Base-by-base conservation (phyloP, 148 eudicot genomes). In the Drosera capensis region DNA sequence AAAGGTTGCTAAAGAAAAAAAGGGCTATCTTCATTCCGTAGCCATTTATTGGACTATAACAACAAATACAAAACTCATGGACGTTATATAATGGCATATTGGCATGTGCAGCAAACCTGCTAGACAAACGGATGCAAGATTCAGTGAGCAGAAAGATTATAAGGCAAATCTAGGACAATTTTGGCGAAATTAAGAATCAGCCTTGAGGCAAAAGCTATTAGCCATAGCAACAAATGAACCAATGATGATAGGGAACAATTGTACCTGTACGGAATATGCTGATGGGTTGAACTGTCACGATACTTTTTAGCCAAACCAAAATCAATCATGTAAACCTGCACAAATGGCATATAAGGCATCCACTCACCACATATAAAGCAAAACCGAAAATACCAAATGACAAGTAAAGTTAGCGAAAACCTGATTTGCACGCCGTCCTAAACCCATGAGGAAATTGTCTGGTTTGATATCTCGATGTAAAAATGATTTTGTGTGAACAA, bases 371-470 rank as follows among this genome's bases (percentile, higher is more conserved):
- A 41, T 11, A 41, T 19, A 1, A 17, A 19, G 9, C 13, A 11
- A 8, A 18, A 22, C 9, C 5, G n/a, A 34, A 34, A 2, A 34
- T 34, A 4, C 11, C 11, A 4, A 11, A 34, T 20, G 38, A 23
- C 41, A 36, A 41, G 34, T 23, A 26, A 25, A 35, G 44, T 25
- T 31, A 19, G 51, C 48, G 18, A 40, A 49, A 41, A 86, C 97
- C 95, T 90, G 97, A 71, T 84, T 90, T 63, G 95, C 95, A 48
- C 97, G 97, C 45, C 97, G 67, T 29, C 95, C 95, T 74, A 90
- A 73, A 31, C 97, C 97, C 95, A 90, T 90, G 44, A 90, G 97
- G 63, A 90, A 90, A 59, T 90, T 90, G 67, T 90, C 97, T 41
- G 97, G 97, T 63, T 90, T 90, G 52, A 90, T 80, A 68, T 90